Base-by-base conservation (phyloP, 176 grass and related monocot species). In the Dactylis glomerata region DNA sequence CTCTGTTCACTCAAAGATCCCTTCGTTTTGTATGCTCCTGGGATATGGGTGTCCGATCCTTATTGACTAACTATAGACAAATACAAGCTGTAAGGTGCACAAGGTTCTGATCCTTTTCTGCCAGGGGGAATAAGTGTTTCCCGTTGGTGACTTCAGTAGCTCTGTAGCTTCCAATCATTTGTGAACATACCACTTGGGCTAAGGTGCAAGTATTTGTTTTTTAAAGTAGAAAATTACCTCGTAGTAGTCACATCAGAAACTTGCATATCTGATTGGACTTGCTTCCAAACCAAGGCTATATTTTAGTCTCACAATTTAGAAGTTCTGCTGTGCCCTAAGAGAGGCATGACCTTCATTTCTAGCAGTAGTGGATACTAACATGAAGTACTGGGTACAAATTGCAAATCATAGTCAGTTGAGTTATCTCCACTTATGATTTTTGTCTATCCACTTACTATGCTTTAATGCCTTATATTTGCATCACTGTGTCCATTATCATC, bases 401-500 rank as follows among this genome's bases (percentile, higher is more conserved):
- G 8, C 41, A 42, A 42, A 15, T 66, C 81, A 33, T 75, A 51
- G 57, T 19, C 26, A 52, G 28, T 42, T 49, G 67, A 72, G 77
- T 81, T 74, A 19, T 42, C 44, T 44, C 31, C 24, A 65, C 12
- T 52, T 64, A 42, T 37, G 24, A 17, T 73, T 81, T 52, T 52
- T 65, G 34, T 74, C 37, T 81, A 33, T 51, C 11, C 65, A 55
- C 36, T 56, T 75, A 75, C 46, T 36, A 80, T 73, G 36, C 59
- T 83, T 58, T 83, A 55, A 27, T 30, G 38, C 22, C 30, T 28
- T 80, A 30, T 84, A 23, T 74, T 31, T 0, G 10, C 68, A 78
- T 67, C n/a, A 88, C 36, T 0, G 23, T 76, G 58, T 59, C n/a
- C 82, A 17, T 65, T 31, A 62, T 85, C 68, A 54, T 36, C 47